Evolutionary conservation across 106 monocot genomes (phyloP).

Genomic region (Agapanthus africanus): DNA sequence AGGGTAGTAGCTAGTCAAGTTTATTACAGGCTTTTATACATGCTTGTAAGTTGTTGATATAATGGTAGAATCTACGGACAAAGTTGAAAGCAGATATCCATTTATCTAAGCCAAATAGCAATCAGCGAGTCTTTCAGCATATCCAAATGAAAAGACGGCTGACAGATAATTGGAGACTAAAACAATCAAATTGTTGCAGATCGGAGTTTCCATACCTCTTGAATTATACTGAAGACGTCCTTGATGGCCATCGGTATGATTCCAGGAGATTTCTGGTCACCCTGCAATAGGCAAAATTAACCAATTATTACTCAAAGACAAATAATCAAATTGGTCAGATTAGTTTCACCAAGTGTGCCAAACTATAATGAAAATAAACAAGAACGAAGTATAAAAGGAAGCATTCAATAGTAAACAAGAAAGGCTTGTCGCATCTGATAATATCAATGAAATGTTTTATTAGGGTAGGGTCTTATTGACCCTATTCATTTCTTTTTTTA

Average conservation of each 20-base stretch:
- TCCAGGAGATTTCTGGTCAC: constrained; percentile 84
- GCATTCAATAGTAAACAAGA: no score
- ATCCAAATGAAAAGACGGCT: background rate
- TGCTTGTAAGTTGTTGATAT: background rate
- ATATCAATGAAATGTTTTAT: no score
- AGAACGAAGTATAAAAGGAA: background rate
- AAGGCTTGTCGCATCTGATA: no score
- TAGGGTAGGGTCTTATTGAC: no score
- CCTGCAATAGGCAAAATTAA: constrained; percentile 46
- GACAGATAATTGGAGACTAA: background rate
- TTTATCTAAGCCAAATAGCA: background rate
- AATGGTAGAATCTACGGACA: background rate
- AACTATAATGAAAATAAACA: background rate
- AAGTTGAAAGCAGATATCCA: background rate
- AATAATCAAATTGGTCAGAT: background rate
- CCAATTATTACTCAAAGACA: constrained; percentile 5
- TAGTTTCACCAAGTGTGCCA: background rate
- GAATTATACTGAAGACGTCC: constrained; percentile 98
- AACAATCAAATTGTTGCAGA: background rate
- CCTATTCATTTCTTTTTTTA: no score
- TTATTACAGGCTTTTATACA: background rate
- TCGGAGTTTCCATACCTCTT: constrained; percentile 63
- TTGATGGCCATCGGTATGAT: constrained; percentile 96
- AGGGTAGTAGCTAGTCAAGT: background rate
- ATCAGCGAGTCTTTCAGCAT: background rate